Base-by-base conservation (phyloP, 495 filamentous ascomycete species). In the Penicillium soppii region DNA sequence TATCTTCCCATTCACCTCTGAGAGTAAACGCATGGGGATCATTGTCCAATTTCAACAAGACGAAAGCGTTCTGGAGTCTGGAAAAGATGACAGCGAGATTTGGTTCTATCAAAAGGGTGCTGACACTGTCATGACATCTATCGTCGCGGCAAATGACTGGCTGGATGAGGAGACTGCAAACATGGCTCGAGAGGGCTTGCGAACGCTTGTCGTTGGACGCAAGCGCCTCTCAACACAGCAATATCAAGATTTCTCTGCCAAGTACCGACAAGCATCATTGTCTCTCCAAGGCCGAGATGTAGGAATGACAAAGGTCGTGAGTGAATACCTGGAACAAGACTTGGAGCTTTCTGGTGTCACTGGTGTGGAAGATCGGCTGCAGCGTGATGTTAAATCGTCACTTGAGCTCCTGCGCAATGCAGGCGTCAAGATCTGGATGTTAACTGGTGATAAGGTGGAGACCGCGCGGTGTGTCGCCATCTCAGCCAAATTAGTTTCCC, bases 381-480 rank as follows among this genome's bases (percentile, higher is more conserved):
- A 99, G 65, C 82, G 82, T 45, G 90, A 96, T 70, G 95, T 99
- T 62, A 97, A 97, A 62, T 87, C 92, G 3, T 92, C 89, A 1
- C 79, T 99, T 6, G 95, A 99, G 62, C 79, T 97, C 12, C 83
- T 99, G 36, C 88, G 95, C 52, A 97, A 99, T 65, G 95, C 95
- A 7, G 95, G 95, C n/a, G 90, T 99, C 64, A 97, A 96, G 71
- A 96, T 97, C 47, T 99, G 95, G 95, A 99, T 99, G 95, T 75
- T 99, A 59, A 99, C 95, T 0, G 95, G 95, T 25, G 95, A 99
- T 75, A 99, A 99, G 69, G 90, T 97, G 1, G 95, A 99, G 69
- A 99, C 95, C 22, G 95, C 95, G 10, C 85, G 92, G 25, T 99
- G 95, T 69, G 92, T 99, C 7, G 95, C 95, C 13, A 89, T 99